Evolutionary conservation across 768 basidiomycete species (phyloP).

Genomic region (Russula dissimulans): DNA sequence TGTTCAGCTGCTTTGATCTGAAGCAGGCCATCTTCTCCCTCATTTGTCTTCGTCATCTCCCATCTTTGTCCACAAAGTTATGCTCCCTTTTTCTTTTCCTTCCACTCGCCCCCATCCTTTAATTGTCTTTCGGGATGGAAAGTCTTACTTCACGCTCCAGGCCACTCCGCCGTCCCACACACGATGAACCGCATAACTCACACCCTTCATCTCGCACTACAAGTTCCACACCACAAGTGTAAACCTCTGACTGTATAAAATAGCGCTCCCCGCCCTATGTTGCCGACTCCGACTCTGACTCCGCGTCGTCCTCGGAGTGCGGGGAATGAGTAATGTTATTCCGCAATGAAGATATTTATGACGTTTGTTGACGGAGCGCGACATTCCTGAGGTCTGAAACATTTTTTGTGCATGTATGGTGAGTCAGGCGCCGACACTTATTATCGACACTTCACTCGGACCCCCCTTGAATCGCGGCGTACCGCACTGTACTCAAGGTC

Average conservation of each 20-base stretch:
- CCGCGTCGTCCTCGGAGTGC: background rate
- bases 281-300: background rate
- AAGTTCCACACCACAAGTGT: slow-evolving; percentile 2
- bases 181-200: background rate
- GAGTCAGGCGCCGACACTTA: no score
- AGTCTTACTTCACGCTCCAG: no score
- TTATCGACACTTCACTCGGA: no score
- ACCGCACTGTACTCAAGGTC: no score
- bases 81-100: no score
- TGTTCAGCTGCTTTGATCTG: background rate
- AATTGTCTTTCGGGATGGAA: background rate
- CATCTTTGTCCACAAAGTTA: background rate
- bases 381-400: background rate
- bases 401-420: no score
- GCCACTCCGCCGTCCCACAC: background rate
- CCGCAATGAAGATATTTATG: slow-evolving; percentile 5
- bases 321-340: slow-evolving; percentile 7
- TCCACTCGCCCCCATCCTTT: background rate
- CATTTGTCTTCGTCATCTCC: background rate
- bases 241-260: slow-evolving; percentile 5
- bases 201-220: background rate
- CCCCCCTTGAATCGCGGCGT: no score
- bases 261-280: background rate
- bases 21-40: background rate
- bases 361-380: background rate